Conservation (phyloP, 495 filamentous ascomycete genomes). For the Stereocaulon alpinum region DNA sequence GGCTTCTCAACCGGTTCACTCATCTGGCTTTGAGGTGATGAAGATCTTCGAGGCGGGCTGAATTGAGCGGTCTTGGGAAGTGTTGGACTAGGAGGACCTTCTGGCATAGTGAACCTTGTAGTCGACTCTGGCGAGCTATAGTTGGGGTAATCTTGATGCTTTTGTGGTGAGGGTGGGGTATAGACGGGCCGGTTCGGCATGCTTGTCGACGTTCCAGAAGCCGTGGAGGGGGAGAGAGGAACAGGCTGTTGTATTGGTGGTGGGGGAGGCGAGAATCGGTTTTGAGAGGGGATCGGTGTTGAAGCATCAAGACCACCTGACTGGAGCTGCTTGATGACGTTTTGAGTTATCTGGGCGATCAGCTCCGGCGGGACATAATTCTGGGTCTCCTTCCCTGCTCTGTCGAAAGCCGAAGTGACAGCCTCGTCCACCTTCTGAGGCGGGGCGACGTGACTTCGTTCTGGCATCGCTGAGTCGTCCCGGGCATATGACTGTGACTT, state of each 20-base stretch:
- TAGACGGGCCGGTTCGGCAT: slow-evolving; percentile 29
- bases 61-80: slow-evolving; percentile 8
- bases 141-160: slow-evolving; percentile 20
- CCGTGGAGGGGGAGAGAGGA: slow-evolving; percentile 25
- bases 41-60: slow-evolving; percentile 14
- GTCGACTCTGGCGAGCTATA: slow-evolving; percentile 23
- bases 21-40: slow-evolving; percentile 27
- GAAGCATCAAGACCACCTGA: slow-evolving; percentile 32
- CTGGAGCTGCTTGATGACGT: slow-evolving; percentile 44
- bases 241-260: slow-evolving; percentile 19
- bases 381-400: slow-evolving; percentile 24
- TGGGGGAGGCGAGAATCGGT: slow-evolving; percentile 22
- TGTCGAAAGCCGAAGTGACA: slow-evolving; percentile 36
- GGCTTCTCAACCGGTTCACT: slow-evolving; percentile 26
- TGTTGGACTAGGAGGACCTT: slow-evolving; percentile 20
- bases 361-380: slow-evolving; percentile 40
- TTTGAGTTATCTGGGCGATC: slow-evolving; percentile 40
- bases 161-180: slow-evolving; percentile 34
- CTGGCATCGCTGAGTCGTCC: slow-evolving; percentile 14
- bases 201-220: slow-evolving; percentile 27
- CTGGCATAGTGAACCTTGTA: slow-evolving; percentile 16
- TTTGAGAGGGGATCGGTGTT: slow-evolving; percentile 22
- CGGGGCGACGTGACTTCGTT: slow-evolving; percentile 20
- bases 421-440: slow-evolving; percentile 38
- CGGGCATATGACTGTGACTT: slow-evolving; percentile 6